These are phyloP conservation scores for Pythium aphanidermatum DNA, from an alignment of 352 stramenopile species.

Conservation along the genomic window DNA sequence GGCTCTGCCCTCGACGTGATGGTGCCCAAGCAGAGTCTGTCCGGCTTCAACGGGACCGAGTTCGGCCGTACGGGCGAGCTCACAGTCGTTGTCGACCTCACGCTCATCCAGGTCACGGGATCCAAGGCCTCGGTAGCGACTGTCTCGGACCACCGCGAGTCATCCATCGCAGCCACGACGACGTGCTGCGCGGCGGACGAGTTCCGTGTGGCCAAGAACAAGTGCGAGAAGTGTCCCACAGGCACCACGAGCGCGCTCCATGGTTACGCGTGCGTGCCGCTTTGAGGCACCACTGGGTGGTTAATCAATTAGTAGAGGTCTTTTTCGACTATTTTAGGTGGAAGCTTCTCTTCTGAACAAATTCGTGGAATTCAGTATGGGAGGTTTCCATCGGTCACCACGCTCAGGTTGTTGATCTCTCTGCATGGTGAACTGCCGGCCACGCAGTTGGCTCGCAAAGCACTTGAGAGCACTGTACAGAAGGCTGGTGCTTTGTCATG, in stretches of 20 bases:
- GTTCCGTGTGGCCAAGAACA: slow-evolving; percentile 4
- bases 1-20: neutral
- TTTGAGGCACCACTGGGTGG: too few species aligned
- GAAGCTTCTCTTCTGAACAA: too few species aligned
- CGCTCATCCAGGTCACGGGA: neutral
- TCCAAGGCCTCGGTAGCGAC: neutral
- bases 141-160: neutral
- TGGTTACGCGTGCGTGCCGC: slow-evolving; percentile 6
- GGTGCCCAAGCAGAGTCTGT: neutral
- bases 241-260: neutral
- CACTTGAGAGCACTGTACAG: too few species aligned
- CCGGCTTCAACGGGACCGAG: neutral
- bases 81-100: neutral
- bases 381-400: too few species aligned
- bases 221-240: slow-evolving; percentile 7
- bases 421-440: too few species aligned
- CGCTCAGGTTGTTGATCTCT: too few species aligned
- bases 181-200: slow-evolving; percentile 6
- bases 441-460: too few species aligned
- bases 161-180: neutral
- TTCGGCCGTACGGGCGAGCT: neutral
- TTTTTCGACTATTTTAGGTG: too few species aligned
- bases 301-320: too few species aligned
- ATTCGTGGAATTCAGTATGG: too few species aligned
- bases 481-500: too few species aligned